Percentiles rank a stretch among this genome's conserved stretches.
Conservation (phyloP, 306 rosid species). For the Aeschynomene evenia region DNA sequence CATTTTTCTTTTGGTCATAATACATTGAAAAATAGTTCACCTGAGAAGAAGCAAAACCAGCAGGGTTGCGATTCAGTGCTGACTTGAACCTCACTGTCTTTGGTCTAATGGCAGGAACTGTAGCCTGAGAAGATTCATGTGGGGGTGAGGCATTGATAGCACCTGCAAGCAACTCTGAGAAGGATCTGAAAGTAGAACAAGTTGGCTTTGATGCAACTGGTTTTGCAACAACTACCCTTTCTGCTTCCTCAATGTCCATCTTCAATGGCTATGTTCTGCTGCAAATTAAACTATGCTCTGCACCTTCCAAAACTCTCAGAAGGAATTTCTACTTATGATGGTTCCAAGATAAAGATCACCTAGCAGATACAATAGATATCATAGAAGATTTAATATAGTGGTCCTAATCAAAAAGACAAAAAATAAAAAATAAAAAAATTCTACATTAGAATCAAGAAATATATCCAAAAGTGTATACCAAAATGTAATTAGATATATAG, state of each 20-base stretch:
- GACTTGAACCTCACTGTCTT: conserved; percentile 90
- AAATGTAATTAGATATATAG: background rate
- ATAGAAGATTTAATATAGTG: too few relatives aligned
- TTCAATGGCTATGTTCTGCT: background rate
- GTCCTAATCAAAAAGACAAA: too few relatives aligned
- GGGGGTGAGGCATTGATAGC: conserved; percentile 66
- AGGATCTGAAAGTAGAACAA: conserved; percentile 73
- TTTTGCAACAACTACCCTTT: conserved; percentile 69
- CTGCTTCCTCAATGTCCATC: conserved; percentile 82
- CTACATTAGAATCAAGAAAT: too few relatives aligned
- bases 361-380: background rate
- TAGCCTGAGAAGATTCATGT: conserved; percentile 48
- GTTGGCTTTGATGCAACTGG: conserved; percentile 92
- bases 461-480: background rate
- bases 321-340: background rate
- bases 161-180: conserved; percentile 87
- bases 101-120: conserved; percentile 87
- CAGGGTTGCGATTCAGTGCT: conserved; percentile 34
- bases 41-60: conserved; percentile 61
- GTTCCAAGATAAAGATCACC: conserved; percentile 7
- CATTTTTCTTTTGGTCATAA: too few relatives aligned
- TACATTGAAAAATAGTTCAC: conserved; percentile 38
- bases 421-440: too few relatives aligned
- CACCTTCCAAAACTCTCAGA: background rate
- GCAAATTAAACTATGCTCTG: background rate